These are phyloP conservation scores for Cardamine resedifolia DNA, from an alignment of 345 rosid genomes.

Conservation along the genomic window DNA sequence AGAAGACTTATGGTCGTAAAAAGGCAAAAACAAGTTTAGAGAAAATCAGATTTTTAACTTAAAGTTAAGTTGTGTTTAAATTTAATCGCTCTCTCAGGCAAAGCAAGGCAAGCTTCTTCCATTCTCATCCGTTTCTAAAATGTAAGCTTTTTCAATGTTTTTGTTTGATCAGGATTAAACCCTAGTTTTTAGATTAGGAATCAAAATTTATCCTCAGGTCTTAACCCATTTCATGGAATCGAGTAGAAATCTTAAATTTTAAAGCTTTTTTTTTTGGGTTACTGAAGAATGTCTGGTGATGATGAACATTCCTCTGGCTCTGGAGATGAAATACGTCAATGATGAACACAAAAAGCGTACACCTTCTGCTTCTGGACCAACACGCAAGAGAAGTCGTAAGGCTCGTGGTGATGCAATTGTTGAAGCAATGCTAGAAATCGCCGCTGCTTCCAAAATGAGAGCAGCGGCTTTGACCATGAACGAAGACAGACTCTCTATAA, in stretches of 20 bases:
- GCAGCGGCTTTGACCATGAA: constrained; percentile 64
- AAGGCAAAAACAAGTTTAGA: not conserved
- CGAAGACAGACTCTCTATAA: constrained; percentile 71
- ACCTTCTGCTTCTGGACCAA: constrained; percentile 25
- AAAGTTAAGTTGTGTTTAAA: too few species aligned
- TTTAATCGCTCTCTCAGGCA: not conserved
- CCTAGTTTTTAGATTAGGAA: not conserved
- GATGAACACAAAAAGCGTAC: constrained; percentile 30
- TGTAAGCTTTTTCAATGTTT: not conserved
- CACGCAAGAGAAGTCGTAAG: constrained; percentile 64
- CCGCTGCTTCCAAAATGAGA: constrained; percentile 80
- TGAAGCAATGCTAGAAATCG: constrained; percentile 91
- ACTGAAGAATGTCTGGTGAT: constrained; percentile 37
- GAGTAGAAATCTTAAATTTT: not conserved
- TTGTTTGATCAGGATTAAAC: not conserved
- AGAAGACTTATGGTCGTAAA: not conserved
- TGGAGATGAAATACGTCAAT: constrained; percentile 26
- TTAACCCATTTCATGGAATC: not conserved
- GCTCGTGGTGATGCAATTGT: constrained; percentile 83
- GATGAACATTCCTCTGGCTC: constrained; percentile 33
- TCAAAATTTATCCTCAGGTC: not conserved
- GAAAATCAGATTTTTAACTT: not conserved
- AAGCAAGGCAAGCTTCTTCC: not conserved
- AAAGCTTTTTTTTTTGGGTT: not conserved
- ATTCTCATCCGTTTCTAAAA: not conserved